These are phyloP conservation scores for Paecilomyces sp. DNA, from an alignment of 2,329 filamentous ascomycete genomes.

Conservation along the genomic window DNA sequence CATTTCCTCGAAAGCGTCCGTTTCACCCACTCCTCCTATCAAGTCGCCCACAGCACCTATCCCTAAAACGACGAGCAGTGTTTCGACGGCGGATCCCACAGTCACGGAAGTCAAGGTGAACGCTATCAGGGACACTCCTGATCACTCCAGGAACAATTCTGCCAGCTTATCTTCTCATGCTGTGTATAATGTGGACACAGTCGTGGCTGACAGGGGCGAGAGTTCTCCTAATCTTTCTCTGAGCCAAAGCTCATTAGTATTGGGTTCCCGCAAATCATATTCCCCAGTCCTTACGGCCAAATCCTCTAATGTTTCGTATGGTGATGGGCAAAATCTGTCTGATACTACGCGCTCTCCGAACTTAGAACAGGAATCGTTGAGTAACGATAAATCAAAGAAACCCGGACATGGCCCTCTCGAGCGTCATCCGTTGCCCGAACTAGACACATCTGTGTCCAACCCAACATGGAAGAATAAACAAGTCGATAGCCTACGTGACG, in stretches of 20 bases:
- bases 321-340: conserved; percentile 15
- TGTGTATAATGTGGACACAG: conserved; percentile 20
- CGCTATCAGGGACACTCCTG: conserved; percentile 21
- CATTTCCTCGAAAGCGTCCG: conserved; percentile 34
- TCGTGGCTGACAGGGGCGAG: conserved; percentile 23
- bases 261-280: conserved; percentile 19
- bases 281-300: conserved; percentile 29
- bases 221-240: conserved; percentile 18
- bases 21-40: conserved; percentile 26
- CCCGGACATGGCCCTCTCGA: conserved; percentile 11
- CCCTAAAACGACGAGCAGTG: conserved; percentile 23
- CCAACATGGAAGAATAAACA: conserved; percentile 17
- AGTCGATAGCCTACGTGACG: conserved; percentile 17
- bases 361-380: conserved; percentile 11
- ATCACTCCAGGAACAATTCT: conserved; percentile 24
- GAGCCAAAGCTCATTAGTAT: conserved; percentile 23
- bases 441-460: conserved; percentile 16
- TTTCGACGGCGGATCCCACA: conserved; percentile 35
- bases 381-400: conserved; percentile 17
- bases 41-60: conserved; percentile 32
- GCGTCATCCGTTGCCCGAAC: conserved; percentile 20
- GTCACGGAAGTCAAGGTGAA: conserved; percentile 40
- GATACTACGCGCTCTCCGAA: conserved; percentile 14
- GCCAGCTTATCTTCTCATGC: conserved; percentile 22
- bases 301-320: conserved; percentile 14